Evolutionary conservation across 2,329 filamentous ascomycete genomes (phyloP).

Genomic region (Bretziella fagacearum): DNA sequence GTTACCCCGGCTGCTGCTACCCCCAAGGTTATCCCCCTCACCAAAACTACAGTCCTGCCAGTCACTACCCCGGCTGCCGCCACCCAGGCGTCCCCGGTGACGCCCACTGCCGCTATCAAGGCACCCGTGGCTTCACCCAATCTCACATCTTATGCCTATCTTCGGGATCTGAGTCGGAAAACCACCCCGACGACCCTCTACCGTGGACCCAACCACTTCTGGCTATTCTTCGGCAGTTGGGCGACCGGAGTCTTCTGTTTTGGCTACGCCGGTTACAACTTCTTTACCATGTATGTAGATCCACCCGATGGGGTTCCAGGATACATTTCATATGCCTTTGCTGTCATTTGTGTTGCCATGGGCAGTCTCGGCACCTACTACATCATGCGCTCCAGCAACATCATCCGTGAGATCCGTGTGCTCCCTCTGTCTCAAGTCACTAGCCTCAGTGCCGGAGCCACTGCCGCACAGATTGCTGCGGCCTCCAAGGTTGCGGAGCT

Average conservation of each 20-base stretch:
- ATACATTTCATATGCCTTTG: slow-evolving; percentile 43
- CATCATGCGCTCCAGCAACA: slow-evolving; percentile 36
- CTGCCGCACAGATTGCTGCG: slow-evolving; percentile 14
- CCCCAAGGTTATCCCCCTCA: background rate
- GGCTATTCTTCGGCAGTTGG: slow-evolving; percentile 45
- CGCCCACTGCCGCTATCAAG: slow-evolving; percentile 3
- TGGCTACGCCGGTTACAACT: slow-evolving; percentile 32
- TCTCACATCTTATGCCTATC: slow-evolving; percentile 27
- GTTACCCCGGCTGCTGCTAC: background rate
- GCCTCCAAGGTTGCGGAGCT: slow-evolving; percentile 21
- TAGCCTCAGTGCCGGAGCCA: slow-evolving; percentile 10
- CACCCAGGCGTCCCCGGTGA: background rate
- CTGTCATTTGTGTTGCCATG: slow-evolving; percentile 41
- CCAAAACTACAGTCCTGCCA: slow-evolving; percentile 7
- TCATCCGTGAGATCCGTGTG: slow-evolving; percentile 42
- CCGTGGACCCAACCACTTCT: slow-evolving; percentile 45
- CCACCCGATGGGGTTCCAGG: slow-evolving; percentile 33
- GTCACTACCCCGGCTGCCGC: background rate
- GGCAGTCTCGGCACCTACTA: slow-evolving; percentile 43
- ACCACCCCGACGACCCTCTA: slow-evolving; percentile 44
- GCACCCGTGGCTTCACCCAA: too few species aligned
- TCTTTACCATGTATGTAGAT: slow-evolving; percentile 31
- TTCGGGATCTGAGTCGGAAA: slow-evolving; percentile 38
- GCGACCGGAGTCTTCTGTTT: slow-evolving; percentile 36
- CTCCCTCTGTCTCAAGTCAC: slow-evolving; percentile 24